These are phyloP conservation scores for Trichoderma koningiopsis DNA, from an alignment of 2,329 filamentous ascomycete species.

Conservation along the genomic window DNA sequence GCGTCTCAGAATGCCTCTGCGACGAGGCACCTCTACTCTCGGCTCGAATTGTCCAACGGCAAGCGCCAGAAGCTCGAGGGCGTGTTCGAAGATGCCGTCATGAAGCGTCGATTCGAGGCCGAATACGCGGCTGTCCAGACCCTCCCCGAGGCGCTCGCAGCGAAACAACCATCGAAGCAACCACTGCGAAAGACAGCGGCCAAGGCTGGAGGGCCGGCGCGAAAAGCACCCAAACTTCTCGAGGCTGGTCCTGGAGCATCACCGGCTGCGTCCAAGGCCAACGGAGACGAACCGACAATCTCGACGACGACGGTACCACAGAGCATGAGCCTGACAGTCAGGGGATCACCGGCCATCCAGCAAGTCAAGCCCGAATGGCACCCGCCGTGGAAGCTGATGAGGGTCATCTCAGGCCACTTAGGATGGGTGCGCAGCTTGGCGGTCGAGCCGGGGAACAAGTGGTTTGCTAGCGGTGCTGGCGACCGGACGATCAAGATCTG, in stretches of 20 bases:
- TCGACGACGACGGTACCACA: constrained; percentile 28
- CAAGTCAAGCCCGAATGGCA: constrained; percentile 87
- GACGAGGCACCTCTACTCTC: constrained; percentile 39
- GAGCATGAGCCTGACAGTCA: constrained; percentile 39
- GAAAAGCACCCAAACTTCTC: constrained; percentile 43
- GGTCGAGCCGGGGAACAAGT: constrained; percentile 94
- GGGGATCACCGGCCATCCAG: constrained; percentile 37
- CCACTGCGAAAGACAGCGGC: constrained; percentile 35
- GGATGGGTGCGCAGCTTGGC: constrained; percentile 91
- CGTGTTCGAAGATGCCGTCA: constrained; percentile 38
- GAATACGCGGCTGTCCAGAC: constrained; percentile 81
- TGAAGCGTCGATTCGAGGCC: constrained; percentile 58
- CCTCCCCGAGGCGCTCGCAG: constrained; percentile 75
- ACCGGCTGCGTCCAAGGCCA: constrained; percentile 27
- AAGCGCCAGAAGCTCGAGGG: constrained; percentile 46
- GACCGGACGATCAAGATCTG: constrained; percentile 98
- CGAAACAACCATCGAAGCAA: constrained; percentile 67
- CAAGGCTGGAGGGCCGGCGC: constrained; percentile 53
- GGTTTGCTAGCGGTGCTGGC: constrained; percentile 94
- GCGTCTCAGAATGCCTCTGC: constrained; percentile 40
- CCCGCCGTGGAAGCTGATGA: constrained; percentile 96
- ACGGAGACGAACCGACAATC: constrained; percentile 24
- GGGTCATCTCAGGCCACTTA: constrained; percentile 93
- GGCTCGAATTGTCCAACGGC: constrained; percentile 31
- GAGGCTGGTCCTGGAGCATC: constrained; percentile 43